Conservation (phyloP, 148 eudicot species). For the Vaccinium vitisidaea region DNA sequence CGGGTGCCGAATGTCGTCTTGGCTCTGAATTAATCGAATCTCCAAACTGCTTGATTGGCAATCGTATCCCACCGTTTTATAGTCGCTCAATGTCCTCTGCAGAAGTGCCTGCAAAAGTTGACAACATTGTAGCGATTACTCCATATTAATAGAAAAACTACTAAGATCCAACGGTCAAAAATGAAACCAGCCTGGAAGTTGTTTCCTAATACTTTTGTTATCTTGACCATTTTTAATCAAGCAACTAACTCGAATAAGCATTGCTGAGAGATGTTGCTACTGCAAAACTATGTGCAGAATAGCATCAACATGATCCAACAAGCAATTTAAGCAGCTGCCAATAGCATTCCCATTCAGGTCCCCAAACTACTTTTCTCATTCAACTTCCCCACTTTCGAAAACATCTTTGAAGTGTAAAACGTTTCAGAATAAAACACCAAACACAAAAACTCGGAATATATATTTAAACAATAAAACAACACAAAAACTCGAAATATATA, state of each 20-base stretch:
- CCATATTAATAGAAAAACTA: neutral
- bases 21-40: constrained; percentile 87
- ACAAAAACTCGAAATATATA: neutral
- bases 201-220: neutral
- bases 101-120: constrained; percentile 62
- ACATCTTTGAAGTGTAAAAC: neutral
- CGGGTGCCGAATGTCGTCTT: constrained; percentile 77
- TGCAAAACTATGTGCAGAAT: neutral
- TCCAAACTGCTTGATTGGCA: constrained; percentile 86
- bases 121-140: neutral
- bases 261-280: neutral
- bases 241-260: neutral
- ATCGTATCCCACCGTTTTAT: constrained; percentile 64
- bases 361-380: neutral
- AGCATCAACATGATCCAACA: neutral
- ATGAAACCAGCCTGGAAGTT: neutral
- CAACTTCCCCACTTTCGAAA: neutral
- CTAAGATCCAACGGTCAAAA: neutral
- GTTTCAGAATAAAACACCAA: neutral
- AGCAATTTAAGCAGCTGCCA: neutral
- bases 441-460: neutral
- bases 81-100: constrained; percentile 64
- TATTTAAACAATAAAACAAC: too few species aligned
- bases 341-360: neutral
- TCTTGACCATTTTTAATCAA: neutral